Evolutionary conservation across 129 eudicot species (phyloP).

Genomic region (Pulicaria dysenterica): DNA sequence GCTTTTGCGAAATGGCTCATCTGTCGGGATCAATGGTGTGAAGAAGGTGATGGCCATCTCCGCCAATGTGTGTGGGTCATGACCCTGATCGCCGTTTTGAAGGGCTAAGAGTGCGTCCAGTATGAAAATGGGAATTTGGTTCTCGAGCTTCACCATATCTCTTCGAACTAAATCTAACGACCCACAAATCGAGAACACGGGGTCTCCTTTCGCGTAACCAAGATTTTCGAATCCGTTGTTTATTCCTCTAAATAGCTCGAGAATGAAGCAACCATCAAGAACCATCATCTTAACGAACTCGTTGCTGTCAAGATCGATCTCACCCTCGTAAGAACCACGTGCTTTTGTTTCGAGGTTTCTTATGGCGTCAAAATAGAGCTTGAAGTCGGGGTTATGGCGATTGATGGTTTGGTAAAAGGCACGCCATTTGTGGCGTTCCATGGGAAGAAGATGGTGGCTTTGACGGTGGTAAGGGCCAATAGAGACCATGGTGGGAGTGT

Average conservation of each 20-base stretch:
- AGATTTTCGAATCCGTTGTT: constrained; percentile 45
- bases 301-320: constrained; percentile 41
- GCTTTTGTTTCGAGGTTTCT: constrained; percentile 57
- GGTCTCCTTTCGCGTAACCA: constrained; percentile 60
- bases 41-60: constrained; percentile 52
- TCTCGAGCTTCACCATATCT: constrained; percentile 79
- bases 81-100: constrained; percentile 42
- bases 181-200: constrained; percentile 69
- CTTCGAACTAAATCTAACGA: constrained; percentile 69
- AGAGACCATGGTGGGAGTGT: constrained; percentile 64
- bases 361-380: constrained; percentile 49
- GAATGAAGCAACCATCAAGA: constrained; percentile 61
- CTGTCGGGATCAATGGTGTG: constrained; percentile 60
- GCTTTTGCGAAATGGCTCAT: constrained; percentile 51
- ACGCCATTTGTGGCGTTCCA: constrained; percentile 85
- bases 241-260: constrained; percentile 68
- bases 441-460: constrained; percentile 40
- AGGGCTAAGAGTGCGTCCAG: constrained; percentile 45
- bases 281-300: constrained; percentile 71
- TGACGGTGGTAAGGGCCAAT: constrained; percentile 77
- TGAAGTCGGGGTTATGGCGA: constrained; percentile 41
- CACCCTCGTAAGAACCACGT: constrained; percentile 64
- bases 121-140: constrained; percentile 63
- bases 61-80: constrained; percentile 34
- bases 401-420: constrained; percentile 53